Evolutionary conservation across 345 rosid species (phyloP), one percentile per base, ranked within the genome.

Genomic region (Nephelium lappaceum): DNA sequence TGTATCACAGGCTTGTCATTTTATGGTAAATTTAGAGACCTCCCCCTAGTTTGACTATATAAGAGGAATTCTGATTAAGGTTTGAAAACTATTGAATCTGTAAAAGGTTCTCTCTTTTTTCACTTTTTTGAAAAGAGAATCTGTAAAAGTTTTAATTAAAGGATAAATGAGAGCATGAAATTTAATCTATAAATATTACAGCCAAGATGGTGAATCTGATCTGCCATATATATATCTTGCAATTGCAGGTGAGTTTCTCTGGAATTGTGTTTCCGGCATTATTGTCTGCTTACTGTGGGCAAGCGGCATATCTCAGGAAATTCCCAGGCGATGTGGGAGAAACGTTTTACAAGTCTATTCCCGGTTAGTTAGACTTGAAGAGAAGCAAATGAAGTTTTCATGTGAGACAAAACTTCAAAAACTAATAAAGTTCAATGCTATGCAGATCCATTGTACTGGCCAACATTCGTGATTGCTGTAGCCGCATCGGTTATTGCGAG

Each of bases 401-500:
- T 67, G 12, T 14, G 14, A 8, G 3, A 31, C 36, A 2, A 2
- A 2, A 31, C 36, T 31, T 31, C 3, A 31, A 31, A 31, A 31
- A 31, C 9, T 41, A 39, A 67, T 67, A 39, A 39, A 18, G 24
- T 49, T 70, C 0, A 8, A 3, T 70, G 19, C 23, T 45, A 12
- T 60, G 79, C 87, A 93, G 97, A 77, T 77, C 82, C 89, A 0
- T 8, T 94, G 47, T 91, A 94, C 67, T 94, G 98, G 97, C 96
- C 97, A n/a, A 84, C 72, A 24, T 92, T 94, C 68, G 96, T 89
- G 75, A 83, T 88, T 41, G 97, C 98, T 0, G 93, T 90, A 0
- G 89, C 86, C 1, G 97, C 98, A 11, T 77, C 98, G 0, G 83
- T 94, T n/a, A 88, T 93, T 1, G 98, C 98, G 0, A 93, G 97